phyloP scores from a whole-genome alignment of 73 alveolate genomes.

The Halteria grandinella region DNA sequence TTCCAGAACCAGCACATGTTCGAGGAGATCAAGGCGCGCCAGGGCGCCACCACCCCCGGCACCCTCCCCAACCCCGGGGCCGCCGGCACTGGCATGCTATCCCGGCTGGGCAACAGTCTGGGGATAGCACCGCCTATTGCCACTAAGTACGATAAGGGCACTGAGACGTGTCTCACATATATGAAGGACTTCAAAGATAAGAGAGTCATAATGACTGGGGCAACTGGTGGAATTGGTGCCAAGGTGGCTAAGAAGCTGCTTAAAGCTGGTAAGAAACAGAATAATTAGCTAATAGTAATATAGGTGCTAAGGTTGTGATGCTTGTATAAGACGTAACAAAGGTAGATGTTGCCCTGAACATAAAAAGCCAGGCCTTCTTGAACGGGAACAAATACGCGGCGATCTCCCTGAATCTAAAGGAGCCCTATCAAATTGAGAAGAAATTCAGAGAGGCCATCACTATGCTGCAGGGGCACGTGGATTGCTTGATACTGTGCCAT shows the following conservation, averaged over 20 bases:
- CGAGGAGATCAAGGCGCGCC: too few species aligned
- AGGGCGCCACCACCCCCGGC: too few species aligned
- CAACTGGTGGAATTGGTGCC: constrained; percentile 87
- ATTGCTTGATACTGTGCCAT: constrained; percentile 79
- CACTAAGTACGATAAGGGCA: constrained; percentile 22
- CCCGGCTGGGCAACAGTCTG: too few species aligned
- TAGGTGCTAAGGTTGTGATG: constrained; percentile 53
- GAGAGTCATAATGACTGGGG: constrained; percentile 84
- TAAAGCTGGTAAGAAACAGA: constrained; percentile 43
- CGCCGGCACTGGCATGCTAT: too few species aligned
- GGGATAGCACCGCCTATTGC: too few species aligned
- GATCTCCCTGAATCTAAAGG: constrained; percentile 26
- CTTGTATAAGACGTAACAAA: constrained; percentile 36
- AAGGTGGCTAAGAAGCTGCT: constrained; percentile 81
- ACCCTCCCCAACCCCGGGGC: too few species aligned
- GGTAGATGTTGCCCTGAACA: constrained; percentile 14
- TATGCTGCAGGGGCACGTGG: constrained; percentile 80
- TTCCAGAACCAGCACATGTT: too few species aligned
- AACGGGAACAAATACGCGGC: constrained; percentile 26
- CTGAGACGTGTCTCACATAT: constrained; percentile 32
- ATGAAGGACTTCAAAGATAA: constrained; percentile 65
- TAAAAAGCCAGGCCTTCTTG: neutral
- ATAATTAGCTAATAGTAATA: neutral
- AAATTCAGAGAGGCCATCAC: constrained; percentile 49
- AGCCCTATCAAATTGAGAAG: constrained; percentile 55